phyloP scores from a whole-genome alignment of 1,139 yeast genomes.

The Candida dubliniensis region DNA sequence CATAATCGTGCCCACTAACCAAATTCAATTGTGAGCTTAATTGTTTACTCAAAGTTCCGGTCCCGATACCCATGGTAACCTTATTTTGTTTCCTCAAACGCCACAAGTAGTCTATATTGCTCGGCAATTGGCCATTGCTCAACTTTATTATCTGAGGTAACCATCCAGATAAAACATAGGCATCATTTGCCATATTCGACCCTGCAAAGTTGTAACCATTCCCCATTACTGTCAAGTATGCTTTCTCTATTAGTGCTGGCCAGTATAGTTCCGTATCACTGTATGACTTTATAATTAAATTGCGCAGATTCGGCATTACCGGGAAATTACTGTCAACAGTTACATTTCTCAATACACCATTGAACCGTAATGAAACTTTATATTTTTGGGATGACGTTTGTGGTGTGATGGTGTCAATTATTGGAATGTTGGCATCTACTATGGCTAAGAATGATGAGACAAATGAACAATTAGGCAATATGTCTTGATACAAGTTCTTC shows the following conservation, averaged over 20 bases:
- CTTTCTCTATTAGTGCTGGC: constrained; percentile 80
- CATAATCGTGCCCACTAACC: constrained; percentile 70
- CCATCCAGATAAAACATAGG: constrained; percentile 69
- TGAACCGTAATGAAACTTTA: constrained; percentile 42
- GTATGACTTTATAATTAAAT: constrained; percentile 40
- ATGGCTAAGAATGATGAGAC: constrained; percentile 63
- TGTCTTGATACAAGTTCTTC: constrained; percentile 49
- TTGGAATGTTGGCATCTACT: constrained; percentile 19
- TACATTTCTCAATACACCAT: constrained; percentile 59
- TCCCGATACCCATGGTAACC: constrained; percentile 65
- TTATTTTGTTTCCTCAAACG: constrained; percentile 30
- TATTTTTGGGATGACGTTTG: constrained; percentile 31
- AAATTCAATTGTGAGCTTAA: constrained; percentile 41
- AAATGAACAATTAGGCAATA: constrained; percentile 72
- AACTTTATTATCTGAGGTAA: constrained; percentile 62
- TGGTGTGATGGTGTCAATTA: constrained; percentile 26
- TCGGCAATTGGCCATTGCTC: constrained; percentile 26
- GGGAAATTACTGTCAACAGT: constrained; percentile 51
- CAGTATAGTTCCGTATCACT: constrained; percentile 44
- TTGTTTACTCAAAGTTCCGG: constrained; percentile 49
- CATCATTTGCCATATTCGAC: constrained; percentile 78
- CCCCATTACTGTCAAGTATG: constrained; percentile 64
- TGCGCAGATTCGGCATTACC: constrained; percentile 19
- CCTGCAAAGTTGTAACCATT: constrained; percentile 66
- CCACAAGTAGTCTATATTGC: constrained; percentile 32